Evolutionary conservation across 495 filamentous ascomycete genomes (phyloP).

Genomic region (Penicillium paxilli): DNA sequence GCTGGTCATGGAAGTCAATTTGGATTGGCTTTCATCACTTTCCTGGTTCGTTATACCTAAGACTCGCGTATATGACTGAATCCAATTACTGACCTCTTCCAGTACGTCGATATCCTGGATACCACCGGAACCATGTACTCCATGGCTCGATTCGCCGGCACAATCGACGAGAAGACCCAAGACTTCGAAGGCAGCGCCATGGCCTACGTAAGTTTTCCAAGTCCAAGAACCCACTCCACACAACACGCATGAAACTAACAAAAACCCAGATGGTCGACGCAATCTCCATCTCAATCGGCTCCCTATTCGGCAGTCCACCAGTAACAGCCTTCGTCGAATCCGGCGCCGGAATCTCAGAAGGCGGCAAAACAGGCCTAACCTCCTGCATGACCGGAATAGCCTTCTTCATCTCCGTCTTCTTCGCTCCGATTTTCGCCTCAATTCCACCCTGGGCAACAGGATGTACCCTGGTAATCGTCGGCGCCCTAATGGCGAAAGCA

Average conservation of each 20-base stretch:
- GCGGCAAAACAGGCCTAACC: constrained; percentile 78
- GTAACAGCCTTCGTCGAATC: constrained; percentile 84
- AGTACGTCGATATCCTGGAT: constrained; percentile 84
- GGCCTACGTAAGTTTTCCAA: constrained; percentile 67
- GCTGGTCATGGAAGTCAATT: constrained; percentile 65
- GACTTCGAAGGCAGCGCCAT: constrained; percentile 79
- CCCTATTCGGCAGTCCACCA: constrained; percentile 70
- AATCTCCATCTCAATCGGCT: constrained; percentile 72
- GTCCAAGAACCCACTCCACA: background rate
- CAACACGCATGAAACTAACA: constrained; percentile 6
- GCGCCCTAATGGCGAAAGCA: constrained; percentile 75
- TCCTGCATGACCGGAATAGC: constrained; percentile 73
- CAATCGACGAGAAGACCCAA: constrained; percentile 69
- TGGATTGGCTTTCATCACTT: constrained; percentile 76
- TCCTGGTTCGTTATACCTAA: constrained; percentile 36
- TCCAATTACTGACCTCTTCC: constrained; percentile 11
- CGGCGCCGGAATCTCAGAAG: constrained; percentile 81
- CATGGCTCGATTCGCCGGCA: constrained; percentile 75
- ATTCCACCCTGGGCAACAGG: constrained; percentile 86
- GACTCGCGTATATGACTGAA: background rate
- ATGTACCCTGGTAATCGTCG: constrained; percentile 77
- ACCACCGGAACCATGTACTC: constrained; percentile 77
- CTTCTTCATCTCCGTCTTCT: constrained; percentile 86
- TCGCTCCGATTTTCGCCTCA: constrained; percentile 81
- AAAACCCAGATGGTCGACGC: constrained; percentile 65